Conservation (phyloP, 164 flowering plant species). For the Hamamelis virginiana region DNA sequence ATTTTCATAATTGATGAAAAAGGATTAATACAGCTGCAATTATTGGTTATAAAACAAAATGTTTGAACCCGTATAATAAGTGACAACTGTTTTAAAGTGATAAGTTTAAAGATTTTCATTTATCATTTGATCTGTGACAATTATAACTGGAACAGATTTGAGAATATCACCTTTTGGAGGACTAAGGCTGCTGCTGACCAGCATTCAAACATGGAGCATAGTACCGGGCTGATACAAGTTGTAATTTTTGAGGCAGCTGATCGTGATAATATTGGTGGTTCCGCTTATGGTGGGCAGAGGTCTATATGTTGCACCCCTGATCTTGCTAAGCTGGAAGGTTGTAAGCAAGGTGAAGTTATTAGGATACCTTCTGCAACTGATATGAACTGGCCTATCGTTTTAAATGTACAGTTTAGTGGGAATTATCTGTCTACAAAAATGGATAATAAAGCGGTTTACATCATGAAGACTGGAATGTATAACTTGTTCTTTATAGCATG, state of each 20-base stretch:
- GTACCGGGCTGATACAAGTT: slow-evolving; percentile 68
- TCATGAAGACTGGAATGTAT: slow-evolving; percentile 90
- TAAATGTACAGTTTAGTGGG: slow-evolving; percentile 60
- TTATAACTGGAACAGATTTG: slow-evolving; percentile 46
- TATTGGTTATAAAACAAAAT: no score
- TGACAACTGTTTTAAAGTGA: background rate
- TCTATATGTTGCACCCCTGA: slow-evolving; percentile 93
- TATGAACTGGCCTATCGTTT: slow-evolving; percentile 64
- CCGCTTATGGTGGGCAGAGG: slow-evolving; percentile 94
- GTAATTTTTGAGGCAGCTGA: slow-evolving; percentile 89
- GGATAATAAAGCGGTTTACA: slow-evolving; percentile 41
- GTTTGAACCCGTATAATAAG: no score
- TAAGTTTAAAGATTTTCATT: background rate
- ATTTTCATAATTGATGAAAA: no score
- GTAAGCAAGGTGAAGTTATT: slow-evolving; percentile 91
- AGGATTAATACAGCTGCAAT: no score
- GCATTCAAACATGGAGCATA: slow-evolving; percentile 46
- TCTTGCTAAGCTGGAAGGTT: slow-evolving; percentile 92
- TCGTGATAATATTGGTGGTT: slow-evolving; percentile 92
- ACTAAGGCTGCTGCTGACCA: slow-evolving; percentile 54
- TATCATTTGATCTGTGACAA: background rate
- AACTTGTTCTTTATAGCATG: slow-evolving; percentile 86
- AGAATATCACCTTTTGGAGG: slow-evolving; percentile 87
- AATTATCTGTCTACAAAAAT: slow-evolving; percentile 40
- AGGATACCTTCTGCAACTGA: slow-evolving; percentile 68